phyloP scores from a whole-genome alignment of 2,329 filamentous ascomycete species.

The Pezizomycotina sp. region DNA sequence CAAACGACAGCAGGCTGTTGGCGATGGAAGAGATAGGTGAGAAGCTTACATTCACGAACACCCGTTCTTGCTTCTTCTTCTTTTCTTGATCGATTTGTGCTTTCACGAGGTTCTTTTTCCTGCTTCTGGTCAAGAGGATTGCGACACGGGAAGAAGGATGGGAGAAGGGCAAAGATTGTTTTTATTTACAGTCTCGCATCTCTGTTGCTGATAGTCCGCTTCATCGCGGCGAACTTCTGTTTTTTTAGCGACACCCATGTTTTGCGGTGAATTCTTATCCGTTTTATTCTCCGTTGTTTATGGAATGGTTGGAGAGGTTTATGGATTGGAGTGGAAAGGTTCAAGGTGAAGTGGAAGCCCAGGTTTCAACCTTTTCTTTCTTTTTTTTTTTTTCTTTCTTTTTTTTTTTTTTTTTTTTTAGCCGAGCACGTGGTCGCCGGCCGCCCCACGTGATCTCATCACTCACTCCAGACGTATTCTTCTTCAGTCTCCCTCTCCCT shows the following conservation, averaged over 20 bases:
- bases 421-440: too few species aligned
- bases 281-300: neutral
- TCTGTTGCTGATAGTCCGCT: constrained; percentile 64
- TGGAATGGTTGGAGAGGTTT: neutral
- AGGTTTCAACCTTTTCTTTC: too few species aligned
- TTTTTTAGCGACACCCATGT: constrained; percentile 77
- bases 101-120: constrained; percentile 60
- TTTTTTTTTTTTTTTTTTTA: too few species aligned
- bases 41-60: constrained; percentile 51
- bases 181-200: constrained; percentile 50
- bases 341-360: constrained; percentile 3
- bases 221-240: constrained; percentile 82
- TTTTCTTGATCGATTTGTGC: constrained; percentile 39
- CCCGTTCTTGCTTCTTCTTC: constrained; percentile 45
- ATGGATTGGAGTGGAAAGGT: constrained; percentile 5
- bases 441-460: too few species aligned
- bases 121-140: constrained; percentile 9
- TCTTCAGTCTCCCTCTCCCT: too few species aligned
- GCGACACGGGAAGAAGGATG: neutral
- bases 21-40: constrained; percentile 21
- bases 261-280: constrained; percentile 15
- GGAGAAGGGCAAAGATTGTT: constrained; percentile 1
- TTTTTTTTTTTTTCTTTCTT: too few species aligned
- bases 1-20: constrained; percentile 18
- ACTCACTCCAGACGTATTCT: too few species aligned